Base-by-base conservation (phyloP, 2,329 filamentous ascomycete genomes). In the Didymella arachidicola region DNA sequence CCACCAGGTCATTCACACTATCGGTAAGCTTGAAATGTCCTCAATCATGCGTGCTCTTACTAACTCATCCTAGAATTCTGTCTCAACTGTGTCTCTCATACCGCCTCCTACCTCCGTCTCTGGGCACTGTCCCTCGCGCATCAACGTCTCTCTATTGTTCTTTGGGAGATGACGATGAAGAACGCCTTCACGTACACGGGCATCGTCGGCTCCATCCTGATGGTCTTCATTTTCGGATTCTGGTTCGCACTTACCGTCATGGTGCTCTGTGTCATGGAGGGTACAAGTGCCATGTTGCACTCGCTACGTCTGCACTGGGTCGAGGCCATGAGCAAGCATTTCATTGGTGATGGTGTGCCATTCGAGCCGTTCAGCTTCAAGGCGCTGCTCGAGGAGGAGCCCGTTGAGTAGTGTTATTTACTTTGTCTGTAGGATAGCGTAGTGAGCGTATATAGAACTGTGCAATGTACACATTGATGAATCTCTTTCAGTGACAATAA, bases 81-180 rank as follows among this genome's bases (percentile, higher is more conserved):
- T 77, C 85, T 99, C 70, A 99, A 99, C 84, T 98, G 94, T 78
- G 94, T 99, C 63, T 99, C 95, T 29, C 95, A 99, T 81, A 99
- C 96, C 4, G 95, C 95, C 4, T 99, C 95, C 1, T 99, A 99
- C 80, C 90, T 99, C 46, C 95, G 95, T 83, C 90, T 99, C 43
- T 99, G 95, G 95, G 95, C 95, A 30, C 80, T 99, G 69, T 99
- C 95, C 2, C 89, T 99, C 60, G 95, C 95, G 30, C 95, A 99
- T 83, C 95, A 99, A 78, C 95, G 98, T 84, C 88, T 99, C 60
- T 97, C 92, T 47, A 90, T 93, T 65, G 95, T 99, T 63, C 86
- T 99, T 46, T 99, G 95, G 95, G 86, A 86, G 71, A 99, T 99
- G 95, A 99, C 95, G 1, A 83, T 99, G 49, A 89, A 85, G 29